Evolutionary conservation across 495 filamentous ascomycete species (phyloP), one percentile per base, ranked within the genome.

Genomic region (Articulospora tetracladia): DNA sequence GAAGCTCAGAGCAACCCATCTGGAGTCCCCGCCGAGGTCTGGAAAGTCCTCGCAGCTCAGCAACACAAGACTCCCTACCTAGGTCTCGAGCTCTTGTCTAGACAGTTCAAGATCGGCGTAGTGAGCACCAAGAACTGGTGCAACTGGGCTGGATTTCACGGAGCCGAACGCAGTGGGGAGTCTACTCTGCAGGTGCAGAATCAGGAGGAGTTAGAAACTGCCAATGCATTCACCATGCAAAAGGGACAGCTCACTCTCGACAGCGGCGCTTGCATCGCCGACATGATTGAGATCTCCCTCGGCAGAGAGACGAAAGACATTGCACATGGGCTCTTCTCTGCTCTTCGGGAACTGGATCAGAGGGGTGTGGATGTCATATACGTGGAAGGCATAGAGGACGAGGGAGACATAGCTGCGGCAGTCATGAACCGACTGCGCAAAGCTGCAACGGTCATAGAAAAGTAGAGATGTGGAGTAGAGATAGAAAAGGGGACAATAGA

Each of bases 301-400:
- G 93, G 94, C 0, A 68, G 69, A 7, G 81, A 86, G 25, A 83
- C 83, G 0, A 82, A 82, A 56, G 82, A 83, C 36, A 89, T 98
- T 68, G 93, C 93, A 6, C 84, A 91, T 55, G 87, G 88, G 0
- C 75, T 98, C 22, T 99, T 99, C 69, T 86, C 92, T 25, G 90
- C 89, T 7, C 76, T 99, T 53, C 79, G 94, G 44, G 90, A 90
- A 61, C 81, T 99, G 57, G 94, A 98, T 72, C 79, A 84, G 62
- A 75, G 83, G 52, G 80, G 84, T 34, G 91, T 92, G 10, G 87
- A 93, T 72, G 79, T 90, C 8, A 98, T 99, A 59, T 88, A 91
- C 66, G 91, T 98, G 3, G 94, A 99, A 70, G 93, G 93, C 11
- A 88, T 97, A 44, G 76, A 83, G 34, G 93, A 94, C 65, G 83